Percentiles rank a stretch among this genome's conserved stretches.
phyloP scores from a whole-genome alignment of 2,329 filamentous ascomycete species.

The Chaetomiaceae sp. region DNA sequence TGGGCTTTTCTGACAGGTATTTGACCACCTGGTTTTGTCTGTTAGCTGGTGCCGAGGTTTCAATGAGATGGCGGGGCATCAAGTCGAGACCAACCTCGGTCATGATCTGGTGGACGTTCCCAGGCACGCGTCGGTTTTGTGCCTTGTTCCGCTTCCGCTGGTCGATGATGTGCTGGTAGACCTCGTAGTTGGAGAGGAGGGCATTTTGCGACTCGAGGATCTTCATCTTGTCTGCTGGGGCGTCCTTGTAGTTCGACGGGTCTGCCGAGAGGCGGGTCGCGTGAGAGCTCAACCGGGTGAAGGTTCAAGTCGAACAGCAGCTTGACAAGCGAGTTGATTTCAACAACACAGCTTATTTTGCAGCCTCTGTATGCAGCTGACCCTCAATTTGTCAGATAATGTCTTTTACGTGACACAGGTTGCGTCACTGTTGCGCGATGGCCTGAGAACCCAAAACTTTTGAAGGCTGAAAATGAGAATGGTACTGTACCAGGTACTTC shows the following conservation, averaged over 20 bases:
- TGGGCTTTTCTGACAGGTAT: slow-evolving; percentile 53
- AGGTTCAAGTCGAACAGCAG: not conserved
- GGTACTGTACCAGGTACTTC: too few species aligned
- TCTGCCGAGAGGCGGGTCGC: not conserved
- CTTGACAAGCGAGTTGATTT: not conserved
- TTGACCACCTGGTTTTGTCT: slow-evolving; percentile 48
- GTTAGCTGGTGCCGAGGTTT: not conserved
- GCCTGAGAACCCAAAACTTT: too few species aligned
- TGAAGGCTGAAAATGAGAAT: too few species aligned
- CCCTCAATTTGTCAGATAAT: too few species aligned
- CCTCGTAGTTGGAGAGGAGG: slow-evolving; percentile 68
- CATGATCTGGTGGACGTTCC: slow-evolving; percentile 57
- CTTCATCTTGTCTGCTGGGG: slow-evolving; percentile 48
- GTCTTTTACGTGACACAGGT: too few species aligned
- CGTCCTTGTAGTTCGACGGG: not conserved
- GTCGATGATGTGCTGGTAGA: slow-evolving; percentile 60
- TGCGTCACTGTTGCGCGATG: too few species aligned
- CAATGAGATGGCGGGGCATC: not conserved
- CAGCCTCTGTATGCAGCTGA: not conserved
- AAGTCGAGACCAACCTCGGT: slow-evolving; percentile 51
- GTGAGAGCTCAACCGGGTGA: not conserved
- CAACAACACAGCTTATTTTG: not conserved
- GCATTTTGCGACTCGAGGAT: slow-evolving; percentile 67
- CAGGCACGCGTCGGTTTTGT: slow-evolving; percentile 48
- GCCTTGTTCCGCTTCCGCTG: slow-evolving; percentile 50